Conservation (phyloP, 768 basidiomycete genomes). For the Lactifluus piperatus region DNA sequence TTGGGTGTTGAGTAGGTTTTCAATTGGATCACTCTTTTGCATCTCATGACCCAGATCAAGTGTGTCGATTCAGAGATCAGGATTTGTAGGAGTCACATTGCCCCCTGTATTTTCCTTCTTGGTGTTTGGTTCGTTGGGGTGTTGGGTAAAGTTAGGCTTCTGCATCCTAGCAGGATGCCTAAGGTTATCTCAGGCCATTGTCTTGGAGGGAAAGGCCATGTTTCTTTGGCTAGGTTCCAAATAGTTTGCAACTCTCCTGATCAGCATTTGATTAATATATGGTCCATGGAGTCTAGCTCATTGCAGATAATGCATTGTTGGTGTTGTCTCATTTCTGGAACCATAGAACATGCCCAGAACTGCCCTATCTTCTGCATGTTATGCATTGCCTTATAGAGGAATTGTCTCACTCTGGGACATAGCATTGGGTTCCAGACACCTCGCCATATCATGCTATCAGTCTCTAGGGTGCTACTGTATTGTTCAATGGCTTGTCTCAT, state of each 20-base stretch:
- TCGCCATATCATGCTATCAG: neutral
- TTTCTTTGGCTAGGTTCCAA: too few species aligned
- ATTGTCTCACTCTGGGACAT: neutral
- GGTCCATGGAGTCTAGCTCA: conserved; percentile 16
- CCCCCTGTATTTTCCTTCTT: neutral
- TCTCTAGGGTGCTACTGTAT: neutral
- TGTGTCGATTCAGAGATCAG: conserved; percentile 1
- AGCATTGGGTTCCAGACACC: accelerated
- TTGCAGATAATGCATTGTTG: neutral
- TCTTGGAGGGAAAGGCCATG: too few species aligned
- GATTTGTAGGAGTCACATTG: conserved; percentile 8
- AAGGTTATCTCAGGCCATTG: neutral
- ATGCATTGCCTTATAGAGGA: neutral
- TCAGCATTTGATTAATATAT: conserved; percentile 21
- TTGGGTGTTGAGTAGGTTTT: neutral
- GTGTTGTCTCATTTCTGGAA: too few species aligned
- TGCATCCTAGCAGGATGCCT: neutral
- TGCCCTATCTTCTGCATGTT: neutral
- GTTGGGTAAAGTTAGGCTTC: neutral
- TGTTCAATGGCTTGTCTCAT: neutral
- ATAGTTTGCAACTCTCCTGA: too few species aligned
- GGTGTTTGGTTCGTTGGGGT: too few species aligned
- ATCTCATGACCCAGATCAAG: conserved; percentile 15
- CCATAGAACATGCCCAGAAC: too few species aligned
- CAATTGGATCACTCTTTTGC: conserved; percentile 5